Base-by-base conservation (phyloP, 768 basidiomycete species). In the Serendipita sp. region DNA sequence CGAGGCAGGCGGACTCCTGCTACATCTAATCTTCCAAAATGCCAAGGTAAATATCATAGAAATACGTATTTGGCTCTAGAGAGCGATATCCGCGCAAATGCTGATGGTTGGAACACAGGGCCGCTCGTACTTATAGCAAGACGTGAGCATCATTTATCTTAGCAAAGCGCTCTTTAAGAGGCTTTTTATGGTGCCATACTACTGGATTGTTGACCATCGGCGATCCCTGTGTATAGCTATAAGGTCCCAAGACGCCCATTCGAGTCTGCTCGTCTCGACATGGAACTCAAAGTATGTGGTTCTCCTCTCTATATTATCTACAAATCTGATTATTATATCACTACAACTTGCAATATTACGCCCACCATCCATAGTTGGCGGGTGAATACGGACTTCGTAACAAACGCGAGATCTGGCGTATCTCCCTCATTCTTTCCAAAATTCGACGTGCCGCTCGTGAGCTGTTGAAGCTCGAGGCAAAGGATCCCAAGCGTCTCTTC, bases 351-450 rank as follows among this genome's bases (percentile, higher is more conserved):
- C 32, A 62, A 44, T n/a, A 45, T 38, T 11, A 24, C 30, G 30
- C 37, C 16, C 16, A 16, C 11, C 45, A 45, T 30, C 44, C 47
- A 15, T 71, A 96, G 95, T 94, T 98, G 77, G 95, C 94, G 64
- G 95, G 96, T 78, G 96, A 99, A 80, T 98, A 94, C 82, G 96
- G 96, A 76, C 91, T 98, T 75, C 90, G 94, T 77, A 98, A 97
- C 89, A 99, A 99, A 83, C 89, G 95, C 75, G 96, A 99, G 80
- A 96, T 98, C 81, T 99, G 95, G 96, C 91, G 96, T 74, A 98
- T 99, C 77, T 86, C 92, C 75, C 87, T 99, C 73, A 86, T 86
- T 76, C 87, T 99, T 64, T 99, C 96, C 73, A 97, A 99, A 44
- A 99, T 99, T 75, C 95, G 96, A 82, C 93, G 96, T 87, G 96